Conservation (phyloP, 169 alveolate genomes). For the Babesia ovis region DNA sequence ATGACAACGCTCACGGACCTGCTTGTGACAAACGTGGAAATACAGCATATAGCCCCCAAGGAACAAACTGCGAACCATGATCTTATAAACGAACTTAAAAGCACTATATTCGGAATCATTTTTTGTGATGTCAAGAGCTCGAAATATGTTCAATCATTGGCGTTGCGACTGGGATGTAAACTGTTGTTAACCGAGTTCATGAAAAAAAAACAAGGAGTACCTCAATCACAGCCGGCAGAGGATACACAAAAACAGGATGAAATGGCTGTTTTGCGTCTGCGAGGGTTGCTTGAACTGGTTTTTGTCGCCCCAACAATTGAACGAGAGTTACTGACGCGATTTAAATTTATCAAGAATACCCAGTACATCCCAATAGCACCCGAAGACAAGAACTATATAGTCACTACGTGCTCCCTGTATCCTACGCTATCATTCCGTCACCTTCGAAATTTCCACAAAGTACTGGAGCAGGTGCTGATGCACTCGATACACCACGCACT, state of each 20-base stretch:
- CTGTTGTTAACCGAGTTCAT: constrained; percentile 57
- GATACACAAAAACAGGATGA: not conserved
- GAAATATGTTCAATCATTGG: constrained; percentile 71
- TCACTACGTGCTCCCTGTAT: constrained; percentile 63
- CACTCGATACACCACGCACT: constrained; percentile 68
- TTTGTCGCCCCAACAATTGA: constrained; percentile 68
- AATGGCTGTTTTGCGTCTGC: constrained; percentile 41
- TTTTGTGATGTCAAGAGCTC: constrained; percentile 54
- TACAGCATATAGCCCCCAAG: constrained; percentile 7
- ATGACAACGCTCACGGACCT: constrained; percentile 70
- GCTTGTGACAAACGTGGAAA: constrained; percentile 64
- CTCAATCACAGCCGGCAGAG: constrained; percentile 17
- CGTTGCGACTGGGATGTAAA: constrained; percentile 58
- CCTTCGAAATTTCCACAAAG: constrained; percentile 64
- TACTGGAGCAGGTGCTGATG: constrained; percentile 68
- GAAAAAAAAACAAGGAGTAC: constrained; percentile 32
- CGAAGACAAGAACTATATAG: constrained; percentile 64
- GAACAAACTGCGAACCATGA: constrained; percentile 8
- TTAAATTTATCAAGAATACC: constrained; percentile 60
- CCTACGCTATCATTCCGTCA: constrained; percentile 72
- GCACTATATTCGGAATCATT: constrained; percentile 68
- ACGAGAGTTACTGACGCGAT: constrained; percentile 42
- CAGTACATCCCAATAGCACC: constrained; percentile 54
- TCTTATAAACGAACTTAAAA: constrained; percentile 38
- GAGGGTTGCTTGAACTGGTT: constrained; percentile 71